phyloP scores from a whole-genome alignment of 2,329 filamentous ascomycete genomes.

The Exophiala sideris region DNA sequence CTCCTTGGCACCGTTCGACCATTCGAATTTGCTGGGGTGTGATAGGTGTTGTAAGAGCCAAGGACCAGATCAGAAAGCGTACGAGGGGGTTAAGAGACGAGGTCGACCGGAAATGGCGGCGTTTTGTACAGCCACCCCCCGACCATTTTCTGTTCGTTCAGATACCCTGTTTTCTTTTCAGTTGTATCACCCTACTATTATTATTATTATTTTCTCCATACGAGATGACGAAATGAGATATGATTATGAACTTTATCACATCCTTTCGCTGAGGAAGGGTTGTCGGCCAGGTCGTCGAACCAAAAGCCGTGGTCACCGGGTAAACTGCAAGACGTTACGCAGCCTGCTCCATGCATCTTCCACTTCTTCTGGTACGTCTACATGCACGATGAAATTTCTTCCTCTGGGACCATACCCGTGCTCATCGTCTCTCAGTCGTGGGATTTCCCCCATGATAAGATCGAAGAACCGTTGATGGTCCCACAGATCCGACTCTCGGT shows the following conservation, averaged over 20 bases:
- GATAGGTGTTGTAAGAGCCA: too few relatives aligned
- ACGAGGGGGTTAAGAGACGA: too few relatives aligned
- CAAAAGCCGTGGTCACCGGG: neutral
- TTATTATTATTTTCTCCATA: neutral
- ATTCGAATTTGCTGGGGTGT: too few relatives aligned
- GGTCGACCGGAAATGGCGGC: neutral
- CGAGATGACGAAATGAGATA: slow-evolving; percentile 20
- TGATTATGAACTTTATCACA: slow-evolving; percentile 11
- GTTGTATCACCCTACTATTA: neutral
- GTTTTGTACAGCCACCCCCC: neutral
- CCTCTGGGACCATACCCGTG: slow-evolving; percentile 45
- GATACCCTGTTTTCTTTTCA: neutral
- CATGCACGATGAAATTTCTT: slow-evolving; percentile 44
- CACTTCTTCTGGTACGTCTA: slow-evolving; percentile 39
- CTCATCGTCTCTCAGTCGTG: slow-evolving; percentile 42
- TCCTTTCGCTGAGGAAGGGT: too few relatives aligned
- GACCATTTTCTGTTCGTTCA: neutral
- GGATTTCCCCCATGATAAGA: slow-evolving; percentile 44
- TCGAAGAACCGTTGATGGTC: slow-evolving; percentile 39
- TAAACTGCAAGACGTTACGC: slow-evolving; percentile 2
- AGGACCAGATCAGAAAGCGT: too few relatives aligned
- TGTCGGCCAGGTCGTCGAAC: neutral
- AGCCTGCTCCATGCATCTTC: slow-evolving; percentile 34
- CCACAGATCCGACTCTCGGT: slow-evolving; percentile 35
- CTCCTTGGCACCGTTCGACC: too few relatives aligned